Conservation (phyloP, 495 filamentous ascomycete genomes). For the Stereocaulon alpinum region DNA sequence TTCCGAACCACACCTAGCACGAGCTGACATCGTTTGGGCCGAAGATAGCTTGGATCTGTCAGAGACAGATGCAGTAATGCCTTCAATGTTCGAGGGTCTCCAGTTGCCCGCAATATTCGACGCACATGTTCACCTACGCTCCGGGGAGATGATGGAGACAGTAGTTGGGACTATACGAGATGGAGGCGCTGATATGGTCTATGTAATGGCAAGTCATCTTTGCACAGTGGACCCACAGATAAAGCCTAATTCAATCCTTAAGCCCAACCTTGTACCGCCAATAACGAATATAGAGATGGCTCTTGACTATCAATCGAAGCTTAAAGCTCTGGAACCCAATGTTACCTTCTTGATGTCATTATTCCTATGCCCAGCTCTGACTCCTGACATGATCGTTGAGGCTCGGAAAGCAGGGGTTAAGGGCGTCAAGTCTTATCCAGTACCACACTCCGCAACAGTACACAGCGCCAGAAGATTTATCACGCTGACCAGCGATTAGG, state of each 20-base stretch:
- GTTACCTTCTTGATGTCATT: slow-evolving; percentile 84
- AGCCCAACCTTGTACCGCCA: slow-evolving; percentile 66
- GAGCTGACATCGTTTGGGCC: background rate
- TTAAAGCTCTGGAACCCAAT: slow-evolving; percentile 57
- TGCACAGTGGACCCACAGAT: background rate
- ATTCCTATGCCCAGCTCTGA: slow-evolving; percentile 69
- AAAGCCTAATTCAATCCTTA: background rate
- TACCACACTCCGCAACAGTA: background rate
- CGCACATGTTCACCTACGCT: slow-evolving; percentile 62
- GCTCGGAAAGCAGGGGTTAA: slow-evolving; percentile 52
- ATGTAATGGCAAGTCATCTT: slow-evolving; percentile 55
- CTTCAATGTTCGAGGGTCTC: background rate
- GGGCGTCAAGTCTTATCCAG: slow-evolving; percentile 50
- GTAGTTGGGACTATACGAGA: slow-evolving; percentile 63
- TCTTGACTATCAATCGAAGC: slow-evolving; percentile 58
- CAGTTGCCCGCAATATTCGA: slow-evolving; percentile 38
- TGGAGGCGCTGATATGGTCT: slow-evolving; percentile 70
- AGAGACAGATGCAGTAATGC: background rate
- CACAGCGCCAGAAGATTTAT: background rate
- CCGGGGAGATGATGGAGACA: slow-evolving; percentile 72
- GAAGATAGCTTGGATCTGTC: background rate
- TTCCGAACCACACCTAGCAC: too few relatives aligned
- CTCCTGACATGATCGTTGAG: slow-evolving; percentile 64
- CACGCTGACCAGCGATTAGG: background rate
- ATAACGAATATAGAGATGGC: slow-evolving; percentile 65